A percentile compares a stretch with the other conserved stretches of the same genome.
These are phyloP conservation scores for Lipomyces yamadae DNA, from an alignment of 805 yeast species.

Conservation along the genomic window DNA sequence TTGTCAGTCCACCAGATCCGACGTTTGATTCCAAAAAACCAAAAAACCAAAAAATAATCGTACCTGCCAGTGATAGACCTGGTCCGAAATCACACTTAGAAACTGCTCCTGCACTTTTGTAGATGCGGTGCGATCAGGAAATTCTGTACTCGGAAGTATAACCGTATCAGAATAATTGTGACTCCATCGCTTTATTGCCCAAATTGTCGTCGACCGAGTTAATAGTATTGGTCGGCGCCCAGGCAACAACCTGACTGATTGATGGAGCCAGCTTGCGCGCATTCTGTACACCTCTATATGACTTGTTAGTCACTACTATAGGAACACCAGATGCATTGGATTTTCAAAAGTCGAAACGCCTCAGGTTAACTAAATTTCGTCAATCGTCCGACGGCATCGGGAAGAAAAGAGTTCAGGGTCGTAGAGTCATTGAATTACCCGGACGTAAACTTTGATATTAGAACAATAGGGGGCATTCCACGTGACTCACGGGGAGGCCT, in stretches of 20 bases:
- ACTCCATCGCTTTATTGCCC: neutral
- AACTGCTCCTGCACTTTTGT: slow-evolving; percentile 50
- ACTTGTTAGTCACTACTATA: neutral
- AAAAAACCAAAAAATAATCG: neutral
- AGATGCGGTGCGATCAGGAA: slow-evolving; percentile 65
- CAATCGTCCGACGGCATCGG: neutral
- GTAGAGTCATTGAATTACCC: no score
- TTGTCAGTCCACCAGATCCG: slow-evolving; percentile 11
- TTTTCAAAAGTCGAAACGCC: neutral
- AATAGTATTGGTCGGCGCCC: neutral
- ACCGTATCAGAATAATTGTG: slow-evolving; percentile 18
- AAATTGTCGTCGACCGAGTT: neutral
- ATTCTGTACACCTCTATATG: neutral
- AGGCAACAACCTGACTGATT: neutral
- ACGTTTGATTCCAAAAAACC: neutral
- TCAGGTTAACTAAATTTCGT: no score
- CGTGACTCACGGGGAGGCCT: no score
- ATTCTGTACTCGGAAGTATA: slow-evolving; percentile 67
- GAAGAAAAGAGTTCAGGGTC: no score
- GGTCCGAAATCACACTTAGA: slow-evolving; percentile 60
- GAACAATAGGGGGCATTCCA: no score
- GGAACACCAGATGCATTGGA: neutral
- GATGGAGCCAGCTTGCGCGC: slow-evolving; percentile 1
- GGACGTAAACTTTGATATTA: no score
- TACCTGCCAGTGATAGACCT: slow-evolving; percentile 69